Evolutionary conservation across 129 eudicot species (phyloP), one percentile per base, ranked within the genome.

Genomic region (Ambrosia trifida): DNA sequence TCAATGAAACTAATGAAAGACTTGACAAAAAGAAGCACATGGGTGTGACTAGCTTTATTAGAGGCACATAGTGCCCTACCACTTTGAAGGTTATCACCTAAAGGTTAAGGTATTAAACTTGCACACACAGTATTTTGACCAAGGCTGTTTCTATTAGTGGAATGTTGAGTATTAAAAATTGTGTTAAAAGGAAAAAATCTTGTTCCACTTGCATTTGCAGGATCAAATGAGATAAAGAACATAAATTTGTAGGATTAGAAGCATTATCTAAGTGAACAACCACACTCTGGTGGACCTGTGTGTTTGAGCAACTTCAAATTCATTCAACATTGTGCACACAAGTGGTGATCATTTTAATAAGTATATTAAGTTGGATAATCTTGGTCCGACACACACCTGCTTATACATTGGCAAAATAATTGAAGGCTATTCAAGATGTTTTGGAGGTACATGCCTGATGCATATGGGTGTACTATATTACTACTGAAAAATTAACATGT

Each of bases 61-160:
- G 77, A 78, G 72, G 81, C 81, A 78, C 30, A 33, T 60, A 44
- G 38, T 78, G 72, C 20, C 81, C 81, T 64, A 78, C 81, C 81
- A 78, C 51, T 64, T 63, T 78, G 32, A 52, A 71, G 52, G 64
- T 41, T 70, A 70, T 78, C 81, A 63, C 58, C 77, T 70, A 62
- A 14, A 57, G 51, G 45, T 70, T 45, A 61, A 63, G 72, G 60
- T 62, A 77, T 59, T 59, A 76, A 35, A 57, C 51, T 58, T 17
- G 16, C 57, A 49, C 75, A 71, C 57, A 69, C 38, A 62, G 66
- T 40, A 2, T 70, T 78, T 78, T 70, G 81, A 70, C 81, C 33
- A 65, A 41, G 57, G 67, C 68, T 63, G 67, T 78, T 44, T 54
- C 33, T 64, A 70, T 57, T 40, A 70, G 19, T 41, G 49, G 72